Evolutionary conservation across 208 protist species (phyloP).

Genomic region (Crithidia mellificae): DNA sequence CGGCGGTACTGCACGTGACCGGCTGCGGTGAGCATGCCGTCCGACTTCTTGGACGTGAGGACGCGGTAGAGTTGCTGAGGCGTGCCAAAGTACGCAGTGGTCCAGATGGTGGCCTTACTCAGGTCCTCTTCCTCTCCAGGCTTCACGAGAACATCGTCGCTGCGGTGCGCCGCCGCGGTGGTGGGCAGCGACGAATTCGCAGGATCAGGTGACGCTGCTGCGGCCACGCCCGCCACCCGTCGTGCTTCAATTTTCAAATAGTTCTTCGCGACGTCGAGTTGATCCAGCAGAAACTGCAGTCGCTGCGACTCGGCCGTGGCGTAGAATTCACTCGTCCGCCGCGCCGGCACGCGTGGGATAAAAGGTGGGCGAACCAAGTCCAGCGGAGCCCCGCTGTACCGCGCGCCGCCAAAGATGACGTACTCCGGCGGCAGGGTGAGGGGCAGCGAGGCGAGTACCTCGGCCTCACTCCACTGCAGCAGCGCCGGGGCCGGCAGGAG

Average conservation of each 20-base stretch:
- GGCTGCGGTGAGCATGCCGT: conserved; percentile 36
- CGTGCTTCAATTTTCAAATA: conserved; percentile 57
- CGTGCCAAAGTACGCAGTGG: conserved; percentile 65
- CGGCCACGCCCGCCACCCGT: conserved; percentile 8
- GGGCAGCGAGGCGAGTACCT: conserved; percentile 35
- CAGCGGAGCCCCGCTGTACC: conserved; percentile 48
- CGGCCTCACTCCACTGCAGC: conserved; percentile 31
- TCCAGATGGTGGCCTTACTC: conserved; percentile 72
- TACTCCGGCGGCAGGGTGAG: conserved; percentile 56
- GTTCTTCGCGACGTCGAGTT: conserved; percentile 71
- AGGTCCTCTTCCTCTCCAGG: conserved; percentile 28
- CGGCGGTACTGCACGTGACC: conserved; percentile 69
- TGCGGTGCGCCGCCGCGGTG: not conserved
- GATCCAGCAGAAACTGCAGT: conserved; percentile 62
- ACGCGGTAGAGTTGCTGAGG: conserved; percentile 48
- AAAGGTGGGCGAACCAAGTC: conserved; percentile 25
- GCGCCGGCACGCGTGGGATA: not conserved
- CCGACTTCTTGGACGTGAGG: conserved; percentile 42
- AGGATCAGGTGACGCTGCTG: not conserved
- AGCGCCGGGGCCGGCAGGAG: conserved; percentile 25
- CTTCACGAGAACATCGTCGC: conserved; percentile 7
- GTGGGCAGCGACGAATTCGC: not conserved
- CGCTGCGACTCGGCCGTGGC: conserved; percentile 30
- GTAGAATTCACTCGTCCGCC: conserved; percentile 8
- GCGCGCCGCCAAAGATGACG: conserved; percentile 80